Evolutionary conservation across 805 yeast genomes (phyloP).

Genomic region (Pichia heedii): DNA sequence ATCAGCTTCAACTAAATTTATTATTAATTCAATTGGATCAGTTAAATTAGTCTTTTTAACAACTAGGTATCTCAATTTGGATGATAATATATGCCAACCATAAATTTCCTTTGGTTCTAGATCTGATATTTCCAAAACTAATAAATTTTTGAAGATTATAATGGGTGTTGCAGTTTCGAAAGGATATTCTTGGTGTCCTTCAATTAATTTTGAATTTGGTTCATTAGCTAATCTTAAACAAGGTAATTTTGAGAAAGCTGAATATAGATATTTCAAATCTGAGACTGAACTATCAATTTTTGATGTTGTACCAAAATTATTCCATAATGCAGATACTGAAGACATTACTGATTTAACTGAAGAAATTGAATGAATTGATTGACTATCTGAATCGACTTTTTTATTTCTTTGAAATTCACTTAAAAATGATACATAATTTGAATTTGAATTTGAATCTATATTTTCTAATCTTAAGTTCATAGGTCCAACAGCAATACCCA

Average conservation of each 20-base stretch:
- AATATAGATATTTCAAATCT: conserved; percentile 47
- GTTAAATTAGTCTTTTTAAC: conserved; percentile 41
- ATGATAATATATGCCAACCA: conserved; percentile 56
- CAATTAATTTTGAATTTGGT: conserved; percentile 46
- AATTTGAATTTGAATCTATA: conserved; percentile 41
- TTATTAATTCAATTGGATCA: conserved; percentile 44
- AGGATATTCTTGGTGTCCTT: conserved; percentile 61
- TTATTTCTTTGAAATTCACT: conserved; percentile 40
- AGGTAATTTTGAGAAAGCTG: conserved; percentile 58
- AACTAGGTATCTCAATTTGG: conserved; percentile 44
- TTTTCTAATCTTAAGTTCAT: conserved; percentile 50
- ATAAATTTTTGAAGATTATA: conserved; percentile 50
- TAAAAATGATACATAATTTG: conserved; percentile 48
- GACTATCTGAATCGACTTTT: conserved; percentile 27
- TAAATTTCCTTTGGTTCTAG: conserved; percentile 55
- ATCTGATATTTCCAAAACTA: conserved; percentile 51
- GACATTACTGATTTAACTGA: conserved; percentile 48
- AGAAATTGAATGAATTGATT: conserved; percentile 49
- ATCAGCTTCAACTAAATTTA: conserved; percentile 47
- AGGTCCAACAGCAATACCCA: conserved; percentile 49
- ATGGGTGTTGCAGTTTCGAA: conserved; percentile 63
- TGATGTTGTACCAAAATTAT: conserved; percentile 27
- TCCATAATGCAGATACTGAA: conserved; percentile 35
- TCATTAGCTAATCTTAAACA: conserved; percentile 54
- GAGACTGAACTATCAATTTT: conserved; percentile 32